phyloP scores from a whole-genome alignment of 768 basidiomycete genomes.

The Erythrobasidium yunnanense region DNA sequence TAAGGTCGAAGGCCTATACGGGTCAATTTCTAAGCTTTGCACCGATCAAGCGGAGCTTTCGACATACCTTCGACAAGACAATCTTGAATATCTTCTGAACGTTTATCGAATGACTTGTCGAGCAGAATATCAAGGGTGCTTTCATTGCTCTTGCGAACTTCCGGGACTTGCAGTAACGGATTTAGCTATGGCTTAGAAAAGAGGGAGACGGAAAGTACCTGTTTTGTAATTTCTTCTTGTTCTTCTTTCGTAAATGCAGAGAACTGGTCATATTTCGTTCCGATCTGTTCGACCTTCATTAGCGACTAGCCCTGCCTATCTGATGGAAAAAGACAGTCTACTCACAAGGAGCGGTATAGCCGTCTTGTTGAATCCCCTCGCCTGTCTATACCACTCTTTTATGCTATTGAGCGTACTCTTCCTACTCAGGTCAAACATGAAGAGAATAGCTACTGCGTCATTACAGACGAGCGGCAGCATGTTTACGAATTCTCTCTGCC shows the following conservation, averaged over 20 bases:
- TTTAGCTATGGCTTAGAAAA: background rate
- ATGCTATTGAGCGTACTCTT: slow-evolving; percentile 96
- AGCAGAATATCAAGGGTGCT: slow-evolving; percentile 98
- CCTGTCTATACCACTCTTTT: slow-evolving; percentile 99
- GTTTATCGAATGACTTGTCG: slow-evolving; percentile 96
- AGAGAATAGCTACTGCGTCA: slow-evolving; percentile 97
- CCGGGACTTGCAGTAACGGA: slow-evolving; percentile 59
- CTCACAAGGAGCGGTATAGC: slow-evolving; percentile 83
- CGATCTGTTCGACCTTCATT: slow-evolving; percentile 44
- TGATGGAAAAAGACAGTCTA: background rate
- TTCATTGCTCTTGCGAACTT: slow-evolving; percentile 99
- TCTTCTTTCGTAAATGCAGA: slow-evolving; percentile 91
- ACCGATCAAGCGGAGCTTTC: background rate
- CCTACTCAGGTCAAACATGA: slow-evolving; percentile 98
- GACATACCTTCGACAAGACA: slow-evolving; percentile 63
- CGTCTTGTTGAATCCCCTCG: slow-evolving; percentile 98
- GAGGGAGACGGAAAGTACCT: slow-evolving; percentile 47
- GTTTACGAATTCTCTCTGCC: slow-evolving; percentile 87
- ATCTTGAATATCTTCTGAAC: slow-evolving; percentile 99
- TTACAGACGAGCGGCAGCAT: slow-evolving; percentile 98
- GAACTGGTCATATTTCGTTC: slow-evolving; percentile 97
- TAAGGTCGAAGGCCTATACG: slow-evolving; percentile 74
- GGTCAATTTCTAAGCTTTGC: background rate
- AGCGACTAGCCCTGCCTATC: background rate
- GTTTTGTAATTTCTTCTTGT: slow-evolving; percentile 98